These are phyloP conservation scores for Kewa caespitosa DNA, from an alignment of 179 eudicot species.

Conservation along the genomic window DNA sequence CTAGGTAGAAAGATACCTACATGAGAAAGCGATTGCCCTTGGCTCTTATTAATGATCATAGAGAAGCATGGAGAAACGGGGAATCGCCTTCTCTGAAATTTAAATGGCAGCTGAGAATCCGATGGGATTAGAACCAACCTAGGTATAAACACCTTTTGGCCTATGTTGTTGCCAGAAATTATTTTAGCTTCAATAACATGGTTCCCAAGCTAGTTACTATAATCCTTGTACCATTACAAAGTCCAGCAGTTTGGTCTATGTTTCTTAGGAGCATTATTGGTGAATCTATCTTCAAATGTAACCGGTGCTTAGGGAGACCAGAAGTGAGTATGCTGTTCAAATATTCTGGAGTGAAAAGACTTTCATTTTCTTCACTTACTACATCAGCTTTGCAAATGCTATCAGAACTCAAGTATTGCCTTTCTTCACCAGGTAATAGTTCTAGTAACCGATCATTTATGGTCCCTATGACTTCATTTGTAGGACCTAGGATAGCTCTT, in stretches of 20 bases:
- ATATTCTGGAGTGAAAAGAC: neutral
- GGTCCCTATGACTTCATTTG: neutral
- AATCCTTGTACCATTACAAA: neutral
- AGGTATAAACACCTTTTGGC: neutral
- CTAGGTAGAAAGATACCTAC: no score
- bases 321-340: neutral
- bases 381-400: neutral
- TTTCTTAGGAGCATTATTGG: neutral
- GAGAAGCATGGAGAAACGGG: no score
- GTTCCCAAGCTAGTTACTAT: neutral
- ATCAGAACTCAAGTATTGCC: neutral
- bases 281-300: neutral
- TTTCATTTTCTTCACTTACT: neutral
- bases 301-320: neutral
- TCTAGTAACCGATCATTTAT: neutral
- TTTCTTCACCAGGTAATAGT: neutral
- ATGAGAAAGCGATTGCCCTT: no score
- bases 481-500: slow-evolving; percentile 20
- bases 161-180: neutral
- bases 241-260: neutral
- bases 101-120: neutral
- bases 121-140: neutral
- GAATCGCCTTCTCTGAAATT: neutral
- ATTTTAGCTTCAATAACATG: neutral
- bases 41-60: no score